phyloP scores from a whole-genome alignment of 2,329 filamentous ascomycete genomes.

The Beauveria sp. region DNA sequence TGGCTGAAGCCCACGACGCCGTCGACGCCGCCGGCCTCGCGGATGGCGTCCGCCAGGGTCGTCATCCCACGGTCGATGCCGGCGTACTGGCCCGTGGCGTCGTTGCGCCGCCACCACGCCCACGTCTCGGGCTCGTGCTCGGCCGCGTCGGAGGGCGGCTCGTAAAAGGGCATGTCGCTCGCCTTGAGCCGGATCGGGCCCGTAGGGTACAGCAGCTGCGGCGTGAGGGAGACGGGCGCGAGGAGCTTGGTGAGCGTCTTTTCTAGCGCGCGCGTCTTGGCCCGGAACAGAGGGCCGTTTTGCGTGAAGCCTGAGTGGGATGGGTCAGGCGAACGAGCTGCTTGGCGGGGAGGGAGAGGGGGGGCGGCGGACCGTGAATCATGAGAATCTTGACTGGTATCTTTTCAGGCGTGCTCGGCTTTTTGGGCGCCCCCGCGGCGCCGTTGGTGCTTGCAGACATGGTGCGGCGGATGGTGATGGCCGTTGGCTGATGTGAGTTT shows the following conservation, averaged over 20 bases:
- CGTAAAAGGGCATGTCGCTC: conserved; percentile 63
- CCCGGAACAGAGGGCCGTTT: conserved; percentile 74
- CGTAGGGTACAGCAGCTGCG: conserved; percentile 59
- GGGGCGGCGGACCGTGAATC: conserved; percentile 54
- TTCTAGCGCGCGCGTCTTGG: conserved; percentile 80
- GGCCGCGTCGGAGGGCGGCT: conserved; percentile 32
- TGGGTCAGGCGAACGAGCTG: not conserved
- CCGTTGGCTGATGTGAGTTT: not conserved
- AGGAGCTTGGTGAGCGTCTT: conserved; percentile 74
- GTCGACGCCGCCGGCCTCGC: conserved; percentile 60
- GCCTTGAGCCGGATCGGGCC: conserved; percentile 56
- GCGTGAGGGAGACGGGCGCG: conserved; percentile 45
- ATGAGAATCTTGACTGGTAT: conserved; percentile 62
- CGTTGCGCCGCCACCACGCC: conserved; percentile 75
- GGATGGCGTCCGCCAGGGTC: conserved; percentile 53
- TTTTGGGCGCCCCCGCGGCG: not conserved
- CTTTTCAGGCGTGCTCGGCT: conserved; percentile 24
- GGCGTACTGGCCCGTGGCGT: conserved; percentile 55
- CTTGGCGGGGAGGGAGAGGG: not conserved
- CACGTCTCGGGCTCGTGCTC: conserved; percentile 58
- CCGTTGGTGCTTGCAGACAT: conserved; percentile 7
- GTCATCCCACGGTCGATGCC: conserved; percentile 62
- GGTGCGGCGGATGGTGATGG: conserved; percentile 1
- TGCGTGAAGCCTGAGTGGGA: conserved; percentile 68
- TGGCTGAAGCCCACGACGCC: conserved; percentile 79